Base-by-base conservation (phyloP, 2,329 filamentous ascomycete species). In the Verticillium albo-atrum region DNA sequence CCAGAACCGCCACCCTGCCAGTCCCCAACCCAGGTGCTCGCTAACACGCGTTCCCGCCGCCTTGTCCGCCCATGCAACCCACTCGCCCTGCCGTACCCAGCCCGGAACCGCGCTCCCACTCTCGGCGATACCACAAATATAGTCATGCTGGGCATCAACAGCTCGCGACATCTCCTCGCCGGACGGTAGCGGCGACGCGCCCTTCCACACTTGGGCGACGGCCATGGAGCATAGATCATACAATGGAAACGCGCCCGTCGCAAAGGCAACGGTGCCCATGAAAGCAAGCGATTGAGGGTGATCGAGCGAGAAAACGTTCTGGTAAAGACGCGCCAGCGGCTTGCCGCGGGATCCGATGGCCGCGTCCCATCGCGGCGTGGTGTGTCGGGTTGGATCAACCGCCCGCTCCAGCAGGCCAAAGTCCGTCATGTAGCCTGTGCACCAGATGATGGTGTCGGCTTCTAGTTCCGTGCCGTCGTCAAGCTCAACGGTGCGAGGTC, bases 1-100 rank as follows among this genome's bases (percentile, higher is more conserved):
- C 75, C 75, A 78, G 42, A 77, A 76, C 51, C 68, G 66, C 77
- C 77, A 79, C 0, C 74, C 76, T 17, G 68, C 68, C 68, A 63
- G 69, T 1, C 75, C 75, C 69, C 74, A 78, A 0, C 75, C 73
- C 1, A 80, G 58, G 12, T 74, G 73, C 60, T 78, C 73, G 2
- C 32, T 7, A 61, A 77, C 71, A 0, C 77, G 73, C 0, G 75
- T 78, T 1, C 77, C 77, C 0, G 75, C 76, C 6, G 76, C 66
- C 6, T 71, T 61, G 54, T 79, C 71, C 54, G 77, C 64, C 53
- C 71, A 76, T 0, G 61, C 63, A 15, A 75, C 68, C 68, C 56
- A 26, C 47, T n/a, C 68, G 65, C 58, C 62, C 70, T 7, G 73
- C 68, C 28, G 57, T 27, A 54, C 60, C 25, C 15, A 64, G 25